Evolutionary conservation across 2,329 filamentous ascomycete genomes (phyloP), one percentile per base, ranked within the genome.

Genomic region (Pseudogymnoascus sp.): DNA sequence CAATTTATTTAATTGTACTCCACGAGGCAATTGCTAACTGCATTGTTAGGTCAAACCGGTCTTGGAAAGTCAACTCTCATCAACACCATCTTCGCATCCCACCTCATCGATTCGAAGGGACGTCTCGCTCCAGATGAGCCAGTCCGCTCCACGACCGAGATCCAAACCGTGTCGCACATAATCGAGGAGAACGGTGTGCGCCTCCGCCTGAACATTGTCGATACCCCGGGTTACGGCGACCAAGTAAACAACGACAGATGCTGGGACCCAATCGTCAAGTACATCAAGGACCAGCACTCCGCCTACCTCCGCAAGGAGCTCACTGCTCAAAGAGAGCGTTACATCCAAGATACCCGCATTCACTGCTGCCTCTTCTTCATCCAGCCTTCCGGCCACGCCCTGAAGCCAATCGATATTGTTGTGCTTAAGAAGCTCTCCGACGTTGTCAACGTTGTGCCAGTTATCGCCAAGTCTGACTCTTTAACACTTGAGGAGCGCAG

Each of bases 291-390:
- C 80, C 95, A 99, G 83, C 95, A 99, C 84, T 97, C 92, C 62
- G 93, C 95, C 73, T 99, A 97, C 82, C 87, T 99, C 72, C 91
- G 95, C 79, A 99, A 99, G 85, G 95, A 99, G 80, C 91, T 99
- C 74, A 97, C 95, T 63, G 95, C 95, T 70, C 95, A 99, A 84
- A 91, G 95, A 80, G 95, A 99, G 81, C 89, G 95, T 74, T 99
- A 99, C 79, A 97, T 99, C 71, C 93, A 96, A 82, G 95, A 99
- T 79, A 99, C 95, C 70, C 90, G 95, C 74, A 97, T 99, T 75
- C 95, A 99, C 84, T 97, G 92, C 88, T 99, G 95, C 79, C 82
- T 99, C 73, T 99, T 99, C 85, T 99, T 99, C 85, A 99, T 99
- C 75, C 93, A 97, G 80, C 95, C 95, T 38, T 97, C 93, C 14